Evolutionary conservation across 192 early-diverging fungal species (phyloP), one percentile per base, ranked within the genome.

Genomic region (Entomortierella chlamydospora): DNA sequence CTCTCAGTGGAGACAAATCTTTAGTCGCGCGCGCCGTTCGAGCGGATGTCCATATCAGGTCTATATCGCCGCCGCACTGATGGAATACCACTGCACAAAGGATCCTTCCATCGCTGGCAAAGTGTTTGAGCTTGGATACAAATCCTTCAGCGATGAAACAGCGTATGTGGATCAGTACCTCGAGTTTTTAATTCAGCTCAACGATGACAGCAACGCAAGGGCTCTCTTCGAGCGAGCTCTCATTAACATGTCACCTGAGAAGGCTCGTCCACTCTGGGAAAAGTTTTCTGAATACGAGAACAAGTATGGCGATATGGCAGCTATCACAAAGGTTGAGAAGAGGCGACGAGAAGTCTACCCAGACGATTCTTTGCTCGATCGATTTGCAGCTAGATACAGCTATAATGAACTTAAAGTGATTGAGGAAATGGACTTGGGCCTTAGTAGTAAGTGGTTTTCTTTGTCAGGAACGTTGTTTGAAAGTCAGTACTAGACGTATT

Each of bases 1-100:
- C 10, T 83, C 43, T 0, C 65, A 68, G 58, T 59, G 57, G 62
- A 85, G 97, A 26, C 73, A 86, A 37, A 78, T 97, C 11, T 95
- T 99, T 82, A 87, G 87, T 15, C 87, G 89, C 56, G 93, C 92
- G 20, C 87, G 94, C 52, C 95, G 95, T 37, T 86, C 90, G 9
- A 81, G 81, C 2, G 84, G 93, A 47, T 87, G 91, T 43, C 94
- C 93, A 7, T 91, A 94, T 71, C 96, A 97, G 68, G 85, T 97
- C 5, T 81, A 81, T 50, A 68, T 71, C 55, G 68, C 64, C 1
- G 43, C 82, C 61, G 97, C 96, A 12, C 69, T 95, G 41, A 94
- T 97, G 94, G 97, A 99, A 82, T 95, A 95, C 78, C 92, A 97
- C 72, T 89, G 91, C 61, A 95, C 89, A 54, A 97, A 97, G 84